These are phyloP conservation scores for Monilinia aucupariae DNA, from an alignment of 2,329 filamentous ascomycete species.

Conservation along the genomic window DNA sequence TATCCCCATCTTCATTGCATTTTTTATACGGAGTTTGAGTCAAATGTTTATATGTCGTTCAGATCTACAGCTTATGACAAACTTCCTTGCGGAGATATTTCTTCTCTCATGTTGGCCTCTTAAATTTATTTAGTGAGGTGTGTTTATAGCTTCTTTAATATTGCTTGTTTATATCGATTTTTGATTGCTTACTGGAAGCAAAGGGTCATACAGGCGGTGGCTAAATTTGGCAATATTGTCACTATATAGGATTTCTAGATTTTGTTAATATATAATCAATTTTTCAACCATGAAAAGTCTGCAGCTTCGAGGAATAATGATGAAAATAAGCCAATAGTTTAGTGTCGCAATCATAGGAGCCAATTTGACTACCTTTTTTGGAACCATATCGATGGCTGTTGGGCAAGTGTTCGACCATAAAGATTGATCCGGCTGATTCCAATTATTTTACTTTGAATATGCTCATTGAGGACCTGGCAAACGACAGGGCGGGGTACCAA, in stretches of 20 bases:
- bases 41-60: not conserved
- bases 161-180: not conserved
- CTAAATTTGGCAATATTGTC: not conserved
- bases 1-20: not conserved
- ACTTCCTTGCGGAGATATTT: not conserved
- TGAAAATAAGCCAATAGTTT: not conserved
- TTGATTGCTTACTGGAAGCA: not conserved
- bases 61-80: not conserved
- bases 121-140: not conserved
- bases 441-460: not conserved
- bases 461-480: conserved; percentile 8
- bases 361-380: not conserved
- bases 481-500: conserved; percentile 23
- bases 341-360: not conserved
- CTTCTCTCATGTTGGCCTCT: not conserved
- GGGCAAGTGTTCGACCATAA: not conserved
- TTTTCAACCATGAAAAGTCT: not conserved
- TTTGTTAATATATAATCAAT: conserved; percentile 2
- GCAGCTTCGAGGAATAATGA: not conserved
- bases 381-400: not conserved
- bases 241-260: not conserved
- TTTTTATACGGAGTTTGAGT: not conserved
- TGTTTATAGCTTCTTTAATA: not conserved
- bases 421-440: no score
- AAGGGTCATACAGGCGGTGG: not conserved